A percentile compares a stretch with the other conserved stretches of the same genome.
Conservation (phyloP, 1,284 basidiomycete genomes). For the Cutaneotrichosporon sp. region DNA sequence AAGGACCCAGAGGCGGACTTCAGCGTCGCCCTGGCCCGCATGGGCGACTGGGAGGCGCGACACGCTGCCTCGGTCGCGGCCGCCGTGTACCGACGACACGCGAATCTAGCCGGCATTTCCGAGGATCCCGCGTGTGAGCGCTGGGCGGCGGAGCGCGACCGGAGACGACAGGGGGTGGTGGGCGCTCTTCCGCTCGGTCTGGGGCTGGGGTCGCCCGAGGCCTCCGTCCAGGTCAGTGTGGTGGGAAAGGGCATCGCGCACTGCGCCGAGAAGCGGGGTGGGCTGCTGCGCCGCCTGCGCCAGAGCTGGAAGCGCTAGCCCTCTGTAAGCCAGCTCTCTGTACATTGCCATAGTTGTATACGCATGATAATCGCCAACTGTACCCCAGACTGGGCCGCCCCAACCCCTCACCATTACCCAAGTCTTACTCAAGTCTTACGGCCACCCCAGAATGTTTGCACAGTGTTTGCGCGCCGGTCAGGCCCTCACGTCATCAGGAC, state of each 20-base stretch:
- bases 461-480: too few species aligned
- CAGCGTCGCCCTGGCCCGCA: not conserved
- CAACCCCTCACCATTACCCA: too few species aligned
- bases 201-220: not conserved
- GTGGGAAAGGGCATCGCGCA: not conserved
- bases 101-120: not conserved
- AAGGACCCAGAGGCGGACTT: not conserved
- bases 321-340: not conserved
- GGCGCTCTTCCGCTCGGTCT: not conserved
- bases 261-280: not conserved
- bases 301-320: not conserved
- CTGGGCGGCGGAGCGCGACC: not conserved
- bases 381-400: too few species aligned
- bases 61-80: not conserved
- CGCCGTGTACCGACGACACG: not conserved
- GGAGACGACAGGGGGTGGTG: not conserved
- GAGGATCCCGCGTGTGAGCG: not conserved
- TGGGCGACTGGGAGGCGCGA: conserved; percentile 4
- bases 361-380: not conserved
- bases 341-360: not conserved
- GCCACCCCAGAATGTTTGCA: too few species aligned
- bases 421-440: too few species aligned
- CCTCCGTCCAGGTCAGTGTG: not conserved
- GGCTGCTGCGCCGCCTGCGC: not conserved
- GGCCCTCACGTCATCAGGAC: too few species aligned